Evolutionary conservation across 768 basidiomycete species (phyloP), one percentile per base, ranked within the genome.

Genomic region (Gloeopeniophorella convolvens): DNA sequence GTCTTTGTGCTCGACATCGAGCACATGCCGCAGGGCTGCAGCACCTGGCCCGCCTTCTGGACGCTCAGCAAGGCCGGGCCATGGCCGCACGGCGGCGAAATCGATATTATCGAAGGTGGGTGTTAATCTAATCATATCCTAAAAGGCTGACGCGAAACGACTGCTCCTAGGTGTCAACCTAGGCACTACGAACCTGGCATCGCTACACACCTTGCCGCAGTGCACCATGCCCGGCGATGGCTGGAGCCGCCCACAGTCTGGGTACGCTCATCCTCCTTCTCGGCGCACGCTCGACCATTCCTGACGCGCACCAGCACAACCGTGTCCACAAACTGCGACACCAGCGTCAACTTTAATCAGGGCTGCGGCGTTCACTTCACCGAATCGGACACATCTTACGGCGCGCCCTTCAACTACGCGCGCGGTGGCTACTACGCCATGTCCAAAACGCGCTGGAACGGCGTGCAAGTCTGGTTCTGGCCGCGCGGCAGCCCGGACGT

Each of bases 41-140:
- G 60, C 15, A 78, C 78, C 15, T 83, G 81, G 81, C 80, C 80
- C 3, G 80, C 80, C 2, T 80, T 75, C 60, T 81, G 80, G 80
- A 76, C 77, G 28, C 48, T 74, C 51, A 77, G 75, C 50, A 45
- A 57, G 48, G 41, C 53, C 26, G 75, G 76, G 0, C 77, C 75
- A 5, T 82, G 80, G 82, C 82, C 82, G 0, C 39, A 66, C 3
- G 77, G 75, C 15, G 80, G 80, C 4, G 80, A 82, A 57, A 75
- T 80, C 28, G 79, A 80, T 61, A 74, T 82, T 48, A 72, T 82
- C 18, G 80, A 83, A 65, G 80, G 78, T 73, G 36, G 35, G 51
- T 35, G 13, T 16, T 31, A 10, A 31, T 31, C 8, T 36, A 15
- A 12, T 24, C 28, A 16, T 35, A 40, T 40, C 12, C 23, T 40